A percentile compares a stretch with the other conserved stretches of the same genome.
Evolutionary conservation across 2,329 filamentous ascomycete genomes (phyloP).

Genomic region (Ascochyta koolunga): DNA sequence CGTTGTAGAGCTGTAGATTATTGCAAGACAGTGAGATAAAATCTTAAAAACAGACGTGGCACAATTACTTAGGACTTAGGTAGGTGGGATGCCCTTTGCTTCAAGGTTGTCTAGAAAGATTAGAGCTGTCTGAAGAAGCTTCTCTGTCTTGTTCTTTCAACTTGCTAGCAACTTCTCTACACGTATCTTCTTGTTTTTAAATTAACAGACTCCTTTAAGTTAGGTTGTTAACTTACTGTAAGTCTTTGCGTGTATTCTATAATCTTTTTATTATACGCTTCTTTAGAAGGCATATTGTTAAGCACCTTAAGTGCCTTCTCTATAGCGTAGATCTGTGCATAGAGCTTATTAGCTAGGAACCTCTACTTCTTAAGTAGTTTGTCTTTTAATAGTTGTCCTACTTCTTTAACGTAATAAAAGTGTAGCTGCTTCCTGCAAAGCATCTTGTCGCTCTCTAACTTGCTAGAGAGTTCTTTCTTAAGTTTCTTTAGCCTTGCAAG

Average conservation of each 20-base stretch:
- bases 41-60: not conserved
- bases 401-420: not conserved
- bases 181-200: not conserved
- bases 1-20: not conserved
- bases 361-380: not conserved
- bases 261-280: not conserved
- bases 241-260: not conserved
- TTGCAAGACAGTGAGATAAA: not conserved
- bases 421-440: not conserved
- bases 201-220: not conserved
- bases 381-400: not conserved
- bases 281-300: not conserved
- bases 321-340: not conserved
- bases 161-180: not conserved
- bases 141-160: not conserved
- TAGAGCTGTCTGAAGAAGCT: not conserved
- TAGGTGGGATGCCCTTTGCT: not conserved
- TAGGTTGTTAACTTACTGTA: not conserved
- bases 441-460: not conserved
- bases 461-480: not conserved
- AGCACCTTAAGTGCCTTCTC: not conserved
- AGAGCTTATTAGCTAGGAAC: not conserved
- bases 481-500: not conserved
- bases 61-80: not conserved
- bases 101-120: not conserved